These are phyloP conservation scores for Allium fistulosum DNA, from an alignment of 106 monocot genomes.

Conservation along the genomic window DNA sequence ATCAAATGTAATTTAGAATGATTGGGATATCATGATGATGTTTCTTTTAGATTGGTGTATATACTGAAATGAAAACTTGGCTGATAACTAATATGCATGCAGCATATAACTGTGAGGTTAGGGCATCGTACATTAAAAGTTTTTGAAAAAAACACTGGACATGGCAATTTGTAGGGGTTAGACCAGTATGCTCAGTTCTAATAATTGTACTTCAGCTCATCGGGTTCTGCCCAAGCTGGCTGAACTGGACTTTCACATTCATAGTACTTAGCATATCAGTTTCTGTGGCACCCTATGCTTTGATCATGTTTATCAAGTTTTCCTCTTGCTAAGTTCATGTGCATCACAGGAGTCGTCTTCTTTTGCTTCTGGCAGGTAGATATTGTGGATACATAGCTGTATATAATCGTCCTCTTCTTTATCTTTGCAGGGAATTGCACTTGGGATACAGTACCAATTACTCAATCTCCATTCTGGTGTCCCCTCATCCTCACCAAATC, in stretches of 20 bases:
- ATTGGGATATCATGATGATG: too few relatives aligned
- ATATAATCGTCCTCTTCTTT: not conserved
- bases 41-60: too few relatives aligned
- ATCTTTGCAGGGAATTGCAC: conserved; percentile 53
- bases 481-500: too few relatives aligned
- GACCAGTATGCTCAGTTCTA: conserved; percentile 76
- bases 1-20: not conserved
- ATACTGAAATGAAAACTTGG: too few relatives aligned
- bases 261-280: conserved; percentile 78
- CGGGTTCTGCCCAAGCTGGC: conserved; percentile 67
- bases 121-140: conserved; percentile 73
- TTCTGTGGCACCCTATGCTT: conserved; percentile 82
- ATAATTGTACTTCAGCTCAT: conserved; percentile 69
- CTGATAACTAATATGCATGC: conserved; percentile 1
- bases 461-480: too few relatives aligned
- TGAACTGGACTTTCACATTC: conserved; percentile 81
- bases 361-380: conserved; percentile 99
- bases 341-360: conserved; percentile 97
- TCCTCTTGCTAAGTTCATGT: conserved; percentile 94
- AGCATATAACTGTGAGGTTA: conserved; percentile 70
- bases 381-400: not conserved
- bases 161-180: conserved; percentile 94
- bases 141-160: conserved; percentile 87
- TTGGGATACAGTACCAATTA: conserved; percentile 17
- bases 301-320: conserved; percentile 98